Evolutionary conservation across 169 alveolate genomes (phyloP).

Genomic region (Cryptosporidium andersoni): DNA sequence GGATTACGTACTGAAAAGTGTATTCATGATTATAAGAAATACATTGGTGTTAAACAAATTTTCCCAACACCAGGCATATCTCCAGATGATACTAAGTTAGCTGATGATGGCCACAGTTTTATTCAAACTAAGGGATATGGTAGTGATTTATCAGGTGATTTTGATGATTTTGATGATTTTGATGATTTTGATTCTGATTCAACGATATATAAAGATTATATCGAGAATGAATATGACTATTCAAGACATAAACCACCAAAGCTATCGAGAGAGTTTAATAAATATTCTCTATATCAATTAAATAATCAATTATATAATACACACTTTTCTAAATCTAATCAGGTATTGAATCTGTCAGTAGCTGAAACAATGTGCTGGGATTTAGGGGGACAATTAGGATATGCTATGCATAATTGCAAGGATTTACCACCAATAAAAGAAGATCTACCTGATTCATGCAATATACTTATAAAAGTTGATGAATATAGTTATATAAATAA

Average conservation of each 20-base stretch:
- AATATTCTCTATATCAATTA: too few species aligned
- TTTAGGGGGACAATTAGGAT: conserved; percentile 59
- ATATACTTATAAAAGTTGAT: conserved; percentile 14
- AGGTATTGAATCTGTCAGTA: background rate
- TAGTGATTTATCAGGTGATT: background rate
- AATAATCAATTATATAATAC: too few species aligned
- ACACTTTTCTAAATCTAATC: too few species aligned
- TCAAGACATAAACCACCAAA: too few species aligned
- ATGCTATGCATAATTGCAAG: conserved; percentile 40
- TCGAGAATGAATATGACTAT: background rate
- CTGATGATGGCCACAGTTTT: conserved; percentile 70
- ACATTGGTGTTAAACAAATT: conserved; percentile 16
- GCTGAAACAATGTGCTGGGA: conserved; percentile 58
- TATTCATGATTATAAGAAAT: conserved; percentile 22
- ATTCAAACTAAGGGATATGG: background rate
- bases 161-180: background rate
- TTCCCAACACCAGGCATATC: conserved; percentile 28
- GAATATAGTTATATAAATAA: conserved; percentile 52
- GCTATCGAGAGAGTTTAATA: too few species aligned
- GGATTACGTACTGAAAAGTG: conserved; percentile 59
- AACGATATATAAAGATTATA: conserved; percentile 3
- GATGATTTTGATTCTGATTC: background rate
- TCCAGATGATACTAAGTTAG: conserved; percentile 27
- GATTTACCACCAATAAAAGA: conserved; percentile 19
- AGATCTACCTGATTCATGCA: conserved; percentile 42